Evolutionary conservation across 306 rosid genomes (phyloP).

Genomic region (Malus sylvestris): DNA sequence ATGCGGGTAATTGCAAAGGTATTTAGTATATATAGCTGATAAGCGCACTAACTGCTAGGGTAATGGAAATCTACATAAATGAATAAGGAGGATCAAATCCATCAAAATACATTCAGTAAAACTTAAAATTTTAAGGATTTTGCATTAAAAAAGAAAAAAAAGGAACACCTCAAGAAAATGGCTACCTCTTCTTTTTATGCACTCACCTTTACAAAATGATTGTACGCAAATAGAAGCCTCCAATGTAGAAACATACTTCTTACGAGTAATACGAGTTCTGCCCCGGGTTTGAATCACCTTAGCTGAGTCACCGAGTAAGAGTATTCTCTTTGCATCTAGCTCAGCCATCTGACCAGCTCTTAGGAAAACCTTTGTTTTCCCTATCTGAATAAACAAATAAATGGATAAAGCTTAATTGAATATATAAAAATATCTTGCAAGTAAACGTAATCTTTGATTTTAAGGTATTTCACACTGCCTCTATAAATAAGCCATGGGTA

Average conservation of each 20-base stretch:
- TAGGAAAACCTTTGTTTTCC: constrained; percentile 66
- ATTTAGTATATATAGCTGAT: background rate
- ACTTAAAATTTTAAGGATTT: background rate
- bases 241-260: constrained; percentile 28
- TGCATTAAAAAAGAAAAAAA: background rate
- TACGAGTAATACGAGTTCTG: constrained; percentile 34
- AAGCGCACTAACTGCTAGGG: background rate
- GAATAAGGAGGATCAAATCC: background rate
- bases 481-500: background rate
- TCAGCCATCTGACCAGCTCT: constrained; percentile 93
- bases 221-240: constrained; percentile 49
- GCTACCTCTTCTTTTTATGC: background rate
- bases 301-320: constrained; percentile 46
- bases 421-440: constrained; percentile 6
- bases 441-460: background rate
- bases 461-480: background rate
- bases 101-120: background rate
- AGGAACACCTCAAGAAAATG: background rate
- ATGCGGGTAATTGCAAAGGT: background rate
- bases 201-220: constrained; percentile 75
- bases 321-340: constrained; percentile 62
- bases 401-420: constrained; percentile 12
- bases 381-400: constrained; percentile 46
- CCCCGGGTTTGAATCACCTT: constrained; percentile 48
- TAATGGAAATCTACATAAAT: background rate